These are phyloP conservation scores for Phanerochaete carnosa DNA, from an alignment of 768 basidiomycete species.

Conservation along the genomic window DNA sequence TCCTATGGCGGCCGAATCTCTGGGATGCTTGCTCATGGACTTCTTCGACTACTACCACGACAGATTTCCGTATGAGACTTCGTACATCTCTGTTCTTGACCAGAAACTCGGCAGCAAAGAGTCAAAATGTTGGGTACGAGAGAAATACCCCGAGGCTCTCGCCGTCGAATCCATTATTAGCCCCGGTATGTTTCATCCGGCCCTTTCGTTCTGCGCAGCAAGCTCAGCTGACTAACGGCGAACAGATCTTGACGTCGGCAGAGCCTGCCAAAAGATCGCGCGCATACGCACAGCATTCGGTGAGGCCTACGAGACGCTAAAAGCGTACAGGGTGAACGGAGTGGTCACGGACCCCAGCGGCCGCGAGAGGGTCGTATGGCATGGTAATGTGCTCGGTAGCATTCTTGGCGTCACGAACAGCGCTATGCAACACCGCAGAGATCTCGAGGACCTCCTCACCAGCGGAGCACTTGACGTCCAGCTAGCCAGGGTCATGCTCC, in stretches of 20 bases:
- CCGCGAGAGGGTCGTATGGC: background rate
- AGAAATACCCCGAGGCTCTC: constrained; percentile 25
- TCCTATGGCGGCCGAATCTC: constrained; percentile 46
- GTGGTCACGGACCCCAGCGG: background rate
- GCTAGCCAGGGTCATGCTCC: background rate
- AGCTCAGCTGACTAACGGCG: constrained; percentile 19
- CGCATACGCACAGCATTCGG: constrained; percentile 34
- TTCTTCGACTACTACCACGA: constrained; percentile 67
- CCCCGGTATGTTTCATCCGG: constrained; percentile 29
- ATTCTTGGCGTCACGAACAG: constrained; percentile 17
- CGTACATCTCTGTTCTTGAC: constrained; percentile 34
- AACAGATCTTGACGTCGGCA: constrained; percentile 35
- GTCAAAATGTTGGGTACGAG: constrained; percentile 29
- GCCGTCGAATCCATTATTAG: constrained; percentile 42
- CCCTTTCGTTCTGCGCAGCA: background rate
- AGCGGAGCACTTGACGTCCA: background rate
- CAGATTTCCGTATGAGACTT: constrained; percentile 36
- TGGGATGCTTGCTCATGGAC: constrained; percentile 59
- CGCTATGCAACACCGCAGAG: background rate
- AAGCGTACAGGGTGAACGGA: constrained; percentile 11
- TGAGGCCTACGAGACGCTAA: constrained; percentile 23
- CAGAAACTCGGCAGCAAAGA: constrained; percentile 31
- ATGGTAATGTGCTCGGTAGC: constrained; percentile 20
- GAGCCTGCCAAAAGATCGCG: constrained; percentile 30
- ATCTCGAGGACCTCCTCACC: background rate